A percentile compares a stretch with the other conserved stretches of the same genome.
Conservation (phyloP, 352 stramenopile genomes). For the Phytophthora tentaculata region DNA sequence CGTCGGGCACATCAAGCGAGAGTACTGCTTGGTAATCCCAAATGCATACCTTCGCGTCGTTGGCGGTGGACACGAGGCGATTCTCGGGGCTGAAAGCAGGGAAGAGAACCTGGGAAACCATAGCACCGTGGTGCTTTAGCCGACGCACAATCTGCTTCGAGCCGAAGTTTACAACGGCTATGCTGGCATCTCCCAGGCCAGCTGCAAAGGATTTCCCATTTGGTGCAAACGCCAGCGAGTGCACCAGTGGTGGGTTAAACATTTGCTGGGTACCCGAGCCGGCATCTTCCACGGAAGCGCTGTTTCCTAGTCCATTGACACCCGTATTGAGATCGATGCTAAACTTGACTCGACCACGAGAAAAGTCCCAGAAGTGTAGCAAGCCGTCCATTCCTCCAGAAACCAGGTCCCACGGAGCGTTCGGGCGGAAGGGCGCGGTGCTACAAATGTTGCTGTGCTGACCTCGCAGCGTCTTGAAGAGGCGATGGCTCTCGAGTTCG, state of each 20-base stretch:
- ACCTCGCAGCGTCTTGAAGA: conserved; percentile 71
- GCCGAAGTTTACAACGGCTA: conserved; percentile 71
- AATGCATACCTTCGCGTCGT: conserved; percentile 71
- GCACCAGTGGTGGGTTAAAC: conserved; percentile 80
- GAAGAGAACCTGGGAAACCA: conserved; percentile 75
- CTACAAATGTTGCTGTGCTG: conserved; percentile 81
- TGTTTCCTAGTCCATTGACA: conserved; percentile 39
- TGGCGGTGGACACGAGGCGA: conserved; percentile 67
- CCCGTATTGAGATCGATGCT: conserved; percentile 71
- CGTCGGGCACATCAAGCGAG: conserved; percentile 21
- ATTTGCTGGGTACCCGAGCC: conserved; percentile 51
- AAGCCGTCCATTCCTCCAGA: conserved; percentile 74
- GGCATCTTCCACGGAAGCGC: conserved; percentile 1
- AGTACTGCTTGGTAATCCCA: conserved; percentile 64
- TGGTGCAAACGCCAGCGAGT: conserved; percentile 65
- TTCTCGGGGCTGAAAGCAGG: conserved; percentile 51
- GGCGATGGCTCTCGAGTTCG: conserved; percentile 54
- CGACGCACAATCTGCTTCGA: conserved; percentile 57
- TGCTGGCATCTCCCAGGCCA: conserved; percentile 66
- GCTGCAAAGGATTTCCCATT: conserved; percentile 71
- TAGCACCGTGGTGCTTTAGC: conserved; percentile 57
- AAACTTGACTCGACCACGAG: conserved; percentile 68
- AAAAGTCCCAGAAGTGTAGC: conserved; percentile 83
- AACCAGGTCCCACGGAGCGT: conserved; percentile 76
- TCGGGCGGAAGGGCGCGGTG: conserved; percentile 67